A percentile compares a stretch with the other conserved stretches of the same genome.
Evolutionary conservation across 352 stramenopile species (phyloP).

Genomic region (Phytopythium kandeliae): DNA sequence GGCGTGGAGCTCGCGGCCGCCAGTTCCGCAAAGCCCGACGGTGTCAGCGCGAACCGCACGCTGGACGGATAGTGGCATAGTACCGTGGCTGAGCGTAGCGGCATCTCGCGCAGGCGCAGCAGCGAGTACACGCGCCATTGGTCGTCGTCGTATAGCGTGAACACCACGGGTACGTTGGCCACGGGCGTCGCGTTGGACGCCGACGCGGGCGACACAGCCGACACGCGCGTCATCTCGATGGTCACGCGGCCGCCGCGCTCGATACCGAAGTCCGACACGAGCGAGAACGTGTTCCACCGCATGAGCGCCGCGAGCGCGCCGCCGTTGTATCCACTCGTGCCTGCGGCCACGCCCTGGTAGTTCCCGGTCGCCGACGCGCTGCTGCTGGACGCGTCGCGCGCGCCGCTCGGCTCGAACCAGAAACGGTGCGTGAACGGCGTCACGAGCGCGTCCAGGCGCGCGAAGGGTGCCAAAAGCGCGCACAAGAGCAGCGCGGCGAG

Average conservation of each 20-base stretch:
- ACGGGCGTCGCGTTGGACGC: conserved; percentile 1
- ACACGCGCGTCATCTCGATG: conserved; percentile 24
- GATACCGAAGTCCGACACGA: conserved; percentile 56
- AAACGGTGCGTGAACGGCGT: conserved; percentile 6
- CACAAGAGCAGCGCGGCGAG: background rate
- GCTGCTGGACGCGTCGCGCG: background rate
- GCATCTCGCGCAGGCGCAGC: conserved; percentile 50
- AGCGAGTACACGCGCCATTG: conserved; percentile 61
- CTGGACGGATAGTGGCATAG: conserved; percentile 54
- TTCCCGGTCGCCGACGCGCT: background rate
- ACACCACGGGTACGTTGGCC: conserved; percentile 35
- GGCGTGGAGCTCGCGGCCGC: conserved; percentile 2
- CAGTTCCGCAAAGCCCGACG: conserved; percentile 1
- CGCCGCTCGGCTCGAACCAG: conserved; percentile 1
- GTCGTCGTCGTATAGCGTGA: conserved; percentile 52
- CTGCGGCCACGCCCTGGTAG: background rate
- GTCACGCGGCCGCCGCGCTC: conserved; percentile 37
- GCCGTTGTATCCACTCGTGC: background rate
- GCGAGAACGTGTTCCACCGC: conserved; percentile 59
- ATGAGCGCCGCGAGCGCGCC: conserved; percentile 13
- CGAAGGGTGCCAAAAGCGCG: background rate
- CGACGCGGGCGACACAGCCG: background rate
- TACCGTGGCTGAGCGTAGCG: conserved; percentile 43
- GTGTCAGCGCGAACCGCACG: conserved; percentile 38
- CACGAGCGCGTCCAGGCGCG: background rate